Evolutionary conservation across 768 basidiomycete genomes (phyloP), one percentile per base, ranked within the genome.

Genomic region (Hortiboletus flavorubellus): DNA sequence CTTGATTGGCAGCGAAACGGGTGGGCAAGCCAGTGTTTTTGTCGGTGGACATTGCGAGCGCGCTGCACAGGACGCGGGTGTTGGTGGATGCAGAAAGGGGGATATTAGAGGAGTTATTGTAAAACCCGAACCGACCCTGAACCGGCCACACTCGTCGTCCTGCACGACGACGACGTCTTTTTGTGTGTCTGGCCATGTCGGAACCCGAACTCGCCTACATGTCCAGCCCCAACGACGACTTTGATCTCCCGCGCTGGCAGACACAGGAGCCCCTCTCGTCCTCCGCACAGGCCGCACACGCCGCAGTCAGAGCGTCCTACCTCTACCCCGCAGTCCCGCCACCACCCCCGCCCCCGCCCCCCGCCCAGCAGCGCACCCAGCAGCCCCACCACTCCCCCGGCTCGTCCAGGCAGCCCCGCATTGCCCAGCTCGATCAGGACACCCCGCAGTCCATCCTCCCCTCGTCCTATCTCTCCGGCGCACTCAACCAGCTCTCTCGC

Each of bases 121-220:
- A 9, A 29, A 47, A 45, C 49, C 44, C 41, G 50, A 60, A 64
- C 70, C 68, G 68, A 70, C 68, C 70, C 68, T 68, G 63, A 66
- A 68, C 61, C 54, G 58, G 21, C 21, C 21, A 21, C 21, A 21
- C 21, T 21, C 21, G 21, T 21, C 21, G 21, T 21, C 21, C 21
- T 21, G 21, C 21, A 21, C 21, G 21, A 21, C 21, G 21, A 21
- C 21, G 21, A 21, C 21, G 21, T 21, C 21, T 21, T 21, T 21
- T 21, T 21, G 21, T 21, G 21, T 21, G 21, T 21, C 21, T 21
- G 21, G 16, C 12, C 37, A 87, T 88, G 85, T 86, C 85, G 66
- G 84, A 87, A 81, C 80, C 84, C 69, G 85, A 87, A 76, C 79
- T 85, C 56, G 79, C 78, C 62, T 87, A 85, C 81, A 87, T 89